phyloP scores from a whole-genome alignment of 108 stramenopile genomes.

The Nitzschia inconspicua region DNA sequence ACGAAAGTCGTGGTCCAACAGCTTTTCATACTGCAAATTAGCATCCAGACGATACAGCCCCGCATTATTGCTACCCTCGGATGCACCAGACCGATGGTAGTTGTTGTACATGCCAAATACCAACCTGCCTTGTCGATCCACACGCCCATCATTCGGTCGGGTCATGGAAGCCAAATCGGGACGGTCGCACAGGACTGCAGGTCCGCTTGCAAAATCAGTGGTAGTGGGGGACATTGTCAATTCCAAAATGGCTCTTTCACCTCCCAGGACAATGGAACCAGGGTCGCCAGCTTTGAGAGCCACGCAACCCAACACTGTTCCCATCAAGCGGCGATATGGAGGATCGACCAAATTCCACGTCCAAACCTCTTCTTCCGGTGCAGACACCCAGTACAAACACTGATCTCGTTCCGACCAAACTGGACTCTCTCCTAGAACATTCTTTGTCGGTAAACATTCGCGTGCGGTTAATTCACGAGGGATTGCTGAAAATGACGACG shows the following conservation, averaged over 20 bases:
- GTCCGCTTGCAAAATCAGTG: slow-evolving; percentile 32
- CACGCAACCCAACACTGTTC: slow-evolving; percentile 58
- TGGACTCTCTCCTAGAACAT: slow-evolving; percentile 65
- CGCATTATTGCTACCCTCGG: slow-evolving; percentile 52
- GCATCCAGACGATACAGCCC: slow-evolving; percentile 47
- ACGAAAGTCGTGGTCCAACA: slow-evolving; percentile 49
- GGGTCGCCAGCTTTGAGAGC: slow-evolving; percentile 29
- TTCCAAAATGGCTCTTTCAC: slow-evolving; percentile 48
- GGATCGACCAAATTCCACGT: slow-evolving; percentile 48
- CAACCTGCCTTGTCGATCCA: slow-evolving; percentile 59
- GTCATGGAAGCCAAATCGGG: slow-evolving; percentile 46
- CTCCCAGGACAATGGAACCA: slow-evolving; percentile 33
- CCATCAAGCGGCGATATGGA: slow-evolving; percentile 48
- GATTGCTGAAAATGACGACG: slow-evolving; percentile 6
- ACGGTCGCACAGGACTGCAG: slow-evolving; percentile 39
- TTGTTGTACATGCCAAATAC: slow-evolving; percentile 78
- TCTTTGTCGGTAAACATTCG: slow-evolving; percentile 42
- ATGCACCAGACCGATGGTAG: slow-evolving; percentile 58
- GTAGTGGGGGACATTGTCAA: slow-evolving; percentile 21
- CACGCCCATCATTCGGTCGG: slow-evolving; percentile 72
- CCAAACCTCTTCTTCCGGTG: slow-evolving; percentile 73
- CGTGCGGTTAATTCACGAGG: slow-evolving; percentile 32
- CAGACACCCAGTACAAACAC: slow-evolving; percentile 63
- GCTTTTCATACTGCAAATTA: slow-evolving; percentile 26
- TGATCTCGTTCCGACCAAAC: slow-evolving; percentile 57